Evolutionary conservation across 768 basidiomycete species (phyloP).

Genomic region (Strobilomyces dryophilus): DNA sequence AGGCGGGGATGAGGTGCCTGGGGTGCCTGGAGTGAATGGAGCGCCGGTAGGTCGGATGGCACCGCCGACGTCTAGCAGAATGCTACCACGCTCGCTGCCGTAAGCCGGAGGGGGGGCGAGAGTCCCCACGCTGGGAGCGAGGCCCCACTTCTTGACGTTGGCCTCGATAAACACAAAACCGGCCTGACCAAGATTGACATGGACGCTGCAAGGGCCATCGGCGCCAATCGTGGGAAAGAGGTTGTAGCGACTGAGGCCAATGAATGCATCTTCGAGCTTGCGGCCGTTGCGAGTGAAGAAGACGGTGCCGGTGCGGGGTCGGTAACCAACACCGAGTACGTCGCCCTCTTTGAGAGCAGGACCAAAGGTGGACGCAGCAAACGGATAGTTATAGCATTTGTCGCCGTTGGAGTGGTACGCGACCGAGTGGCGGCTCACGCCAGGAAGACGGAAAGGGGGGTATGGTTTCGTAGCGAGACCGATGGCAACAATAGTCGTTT

Average conservation of each 20-base stretch:
- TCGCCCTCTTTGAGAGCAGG: constrained; percentile 88
- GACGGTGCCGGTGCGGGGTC: constrained; percentile 94
- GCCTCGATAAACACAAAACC: constrained; percentile 99
- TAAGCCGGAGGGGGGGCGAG: constrained; percentile 97
- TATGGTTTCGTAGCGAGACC: constrained; percentile 97
- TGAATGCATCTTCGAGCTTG: constrained; percentile 93
- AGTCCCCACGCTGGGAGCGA: constrained; percentile 96
- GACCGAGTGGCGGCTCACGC: constrained; percentile 80
- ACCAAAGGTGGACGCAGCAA: constrained; percentile 81
- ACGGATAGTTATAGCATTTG: constrained; percentile 96
- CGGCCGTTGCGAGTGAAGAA: constrained; percentile 98
- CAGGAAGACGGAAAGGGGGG: constrained; percentile 89
- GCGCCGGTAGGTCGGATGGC: constrained; percentile 33
- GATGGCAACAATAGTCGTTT: constrained; percentile 81
- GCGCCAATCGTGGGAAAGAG: constrained; percentile 97
- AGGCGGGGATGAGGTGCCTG: constrained; percentile 42
- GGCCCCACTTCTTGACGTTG: constrained; percentile 99
- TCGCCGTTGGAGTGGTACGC: constrained; percentile 97
- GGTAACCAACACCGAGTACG: constrained; percentile 92
- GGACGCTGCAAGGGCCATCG: constrained; percentile 92
- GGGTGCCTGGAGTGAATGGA: constrained; percentile 31
- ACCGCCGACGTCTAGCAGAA: constrained; percentile 83
- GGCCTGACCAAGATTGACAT: constrained; percentile 95
- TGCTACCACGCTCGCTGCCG: constrained; percentile 94
- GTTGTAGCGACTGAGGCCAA: constrained; percentile 86